Evolutionary conservation across 345 rosid genomes (phyloP).

Genomic region (Heritiera fomes): DNA sequence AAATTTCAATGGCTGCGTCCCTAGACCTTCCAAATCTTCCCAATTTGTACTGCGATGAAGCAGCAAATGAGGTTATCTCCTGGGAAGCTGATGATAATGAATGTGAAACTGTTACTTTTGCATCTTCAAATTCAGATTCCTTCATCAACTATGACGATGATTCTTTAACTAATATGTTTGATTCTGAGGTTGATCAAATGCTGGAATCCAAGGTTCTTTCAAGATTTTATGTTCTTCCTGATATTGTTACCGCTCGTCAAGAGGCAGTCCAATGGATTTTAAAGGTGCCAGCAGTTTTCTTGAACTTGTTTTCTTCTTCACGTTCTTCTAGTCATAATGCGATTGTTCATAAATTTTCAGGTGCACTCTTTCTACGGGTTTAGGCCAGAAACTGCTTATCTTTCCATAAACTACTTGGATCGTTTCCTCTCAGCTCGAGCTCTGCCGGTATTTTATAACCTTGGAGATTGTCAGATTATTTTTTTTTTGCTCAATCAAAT

Average conservation of each 20-base stretch:
- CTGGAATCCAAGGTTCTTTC: constrained; percentile 12
- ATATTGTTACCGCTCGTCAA: constrained; percentile 26
- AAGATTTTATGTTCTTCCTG: constrained; percentile 17
- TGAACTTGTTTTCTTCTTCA: not conserved
- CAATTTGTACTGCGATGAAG: constrained; percentile 38
- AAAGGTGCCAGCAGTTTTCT: constrained; percentile 19
- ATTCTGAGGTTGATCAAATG: constrained; percentile 38
- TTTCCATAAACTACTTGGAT: constrained; percentile 42
- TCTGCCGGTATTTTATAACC: constrained; percentile 25
- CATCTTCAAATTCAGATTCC: constrained; percentile 6
- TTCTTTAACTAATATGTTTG: constrained; percentile 22
- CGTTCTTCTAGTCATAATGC: not conserved
- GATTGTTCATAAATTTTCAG: constrained; percentile 13
- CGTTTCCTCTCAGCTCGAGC: constrained; percentile 33
- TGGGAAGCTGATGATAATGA: constrained; percentile 18
- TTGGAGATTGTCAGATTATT: not conserved
- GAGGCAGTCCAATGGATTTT: constrained; percentile 43
- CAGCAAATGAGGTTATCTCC: constrained; percentile 20
- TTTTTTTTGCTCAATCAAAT: not conserved
- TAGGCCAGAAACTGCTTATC: constrained; percentile 35
- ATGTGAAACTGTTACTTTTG: not conserved
- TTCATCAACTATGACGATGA: constrained; percentile 12
- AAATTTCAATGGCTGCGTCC: constrained; percentile 31
- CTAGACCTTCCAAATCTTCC: constrained; percentile 14
- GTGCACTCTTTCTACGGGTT: constrained; percentile 32